phyloP scores from a whole-genome alignment of 768 basidiomycete genomes.

The Boletus tylopilopsis region DNA sequence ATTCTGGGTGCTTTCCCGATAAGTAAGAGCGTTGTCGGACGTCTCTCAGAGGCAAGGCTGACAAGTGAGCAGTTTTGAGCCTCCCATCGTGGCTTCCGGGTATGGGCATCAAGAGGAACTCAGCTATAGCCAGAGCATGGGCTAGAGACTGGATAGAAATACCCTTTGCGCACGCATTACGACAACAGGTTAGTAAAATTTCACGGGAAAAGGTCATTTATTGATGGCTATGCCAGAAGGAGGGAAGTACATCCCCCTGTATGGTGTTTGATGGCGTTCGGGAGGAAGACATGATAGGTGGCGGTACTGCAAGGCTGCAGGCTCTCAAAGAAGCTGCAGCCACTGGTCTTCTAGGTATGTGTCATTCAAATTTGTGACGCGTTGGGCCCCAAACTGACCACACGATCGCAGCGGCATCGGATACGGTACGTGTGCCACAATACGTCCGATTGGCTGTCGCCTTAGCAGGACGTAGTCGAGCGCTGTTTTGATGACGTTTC shows the following conservation, averaged over 20 bases:
- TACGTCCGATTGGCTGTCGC: not conserved
- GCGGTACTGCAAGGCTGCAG: not conserved
- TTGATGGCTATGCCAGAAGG: not conserved
- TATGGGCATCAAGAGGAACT: conserved; percentile 15
- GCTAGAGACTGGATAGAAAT: conserved; percentile 14
- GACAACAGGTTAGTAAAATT: conserved; percentile 21
- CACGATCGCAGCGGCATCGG: conserved; percentile 9
- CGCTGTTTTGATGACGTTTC: conserved; percentile 6
- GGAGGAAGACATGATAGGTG: not conserved
- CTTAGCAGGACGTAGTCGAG: conserved; percentile 7
- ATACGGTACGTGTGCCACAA: conserved; percentile 7
- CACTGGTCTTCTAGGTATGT: conserved; percentile 13
- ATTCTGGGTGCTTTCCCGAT: conserved; percentile 14
- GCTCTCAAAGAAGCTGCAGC: conserved; percentile 16
- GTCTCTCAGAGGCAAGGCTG: not conserved
- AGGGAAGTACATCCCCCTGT: conserved; percentile 9
- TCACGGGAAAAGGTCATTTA: not conserved
- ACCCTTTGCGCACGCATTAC: conserved; percentile 28
- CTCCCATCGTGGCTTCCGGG: conserved; percentile 20
- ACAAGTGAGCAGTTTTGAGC: conserved; percentile 7
- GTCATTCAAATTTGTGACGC: not conserved
- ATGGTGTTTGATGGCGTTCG: conserved; percentile 18
- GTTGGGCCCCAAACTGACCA: not conserved
- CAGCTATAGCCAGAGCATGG: conserved; percentile 3
- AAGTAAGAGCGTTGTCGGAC: not conserved